Evolutionary conservation across 352 stramenopile species (phyloP), one percentile per base, ranked within the genome.

Genomic region (Phytophthora cryptogea): DNA sequence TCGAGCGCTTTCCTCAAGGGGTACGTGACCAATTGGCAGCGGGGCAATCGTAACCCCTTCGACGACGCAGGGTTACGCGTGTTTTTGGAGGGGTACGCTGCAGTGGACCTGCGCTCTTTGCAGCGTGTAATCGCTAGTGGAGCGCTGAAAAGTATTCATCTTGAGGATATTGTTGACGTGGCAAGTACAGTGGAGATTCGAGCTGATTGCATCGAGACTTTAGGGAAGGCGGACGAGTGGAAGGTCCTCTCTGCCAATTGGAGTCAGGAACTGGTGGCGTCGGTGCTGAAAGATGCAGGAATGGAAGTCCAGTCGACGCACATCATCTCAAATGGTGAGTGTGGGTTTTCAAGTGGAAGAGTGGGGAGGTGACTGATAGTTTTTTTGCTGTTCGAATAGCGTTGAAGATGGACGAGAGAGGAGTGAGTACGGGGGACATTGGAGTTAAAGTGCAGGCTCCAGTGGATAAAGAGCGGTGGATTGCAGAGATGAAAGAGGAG

Each of bases 241-340:
- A 74, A 54, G n/a, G 65, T 90, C 4, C 54, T 91, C 26, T 88
- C 79, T 13, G 74, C 72, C 1, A 93, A 91, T 64, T 93, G 83
- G 83, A 90, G 78, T 36, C 23, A 54, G 6, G 31, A 54, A 5
- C 69, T 93, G 51, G 66, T 93, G 26, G n/a, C 44, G 3, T 54
- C 60, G 1, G 70, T 64, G 32, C 40, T 90, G 30, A 37, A 54
- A 16, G 13, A 30, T 27, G 28, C 23, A 9, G 39, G 30, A 0
- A 23, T 55, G 30, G 26, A 17, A 8, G 1, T 53, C 3, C 13
- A 48, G 0, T 48, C 40, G 26, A 50, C 62, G 27, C 26, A 67
- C 5, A 60, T 90, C 28, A 70, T 87, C 37, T 53, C 75, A 5
- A 92, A 92, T 56, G 83, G 83, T 90, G 35, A 26, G 76, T 40